Percentiles rank a stretch among this genome's conserved stretches.
These are phyloP conservation scores for Pseudoneurospora amorphoporcata DNA, from an alignment of 495 filamentous ascomycete species.

Conservation along the genomic window DNA sequence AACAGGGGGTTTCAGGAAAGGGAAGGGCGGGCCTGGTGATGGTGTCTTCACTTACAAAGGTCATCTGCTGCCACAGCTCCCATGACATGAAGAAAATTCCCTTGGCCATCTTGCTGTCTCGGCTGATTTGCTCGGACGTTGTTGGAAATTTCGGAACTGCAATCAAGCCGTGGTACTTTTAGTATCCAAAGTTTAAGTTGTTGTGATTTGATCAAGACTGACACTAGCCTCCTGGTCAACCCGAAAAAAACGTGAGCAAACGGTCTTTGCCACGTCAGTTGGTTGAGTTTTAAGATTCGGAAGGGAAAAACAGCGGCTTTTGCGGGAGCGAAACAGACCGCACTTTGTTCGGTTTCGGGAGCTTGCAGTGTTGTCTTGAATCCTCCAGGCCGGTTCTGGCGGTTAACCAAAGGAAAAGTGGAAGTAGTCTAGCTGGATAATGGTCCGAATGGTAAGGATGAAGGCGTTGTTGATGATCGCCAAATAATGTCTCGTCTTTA, in stretches of 20 bases:
- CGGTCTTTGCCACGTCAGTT: not conserved
- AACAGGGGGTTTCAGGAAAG: not conserved
- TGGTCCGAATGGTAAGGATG: not conserved
- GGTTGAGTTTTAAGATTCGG: not conserved
- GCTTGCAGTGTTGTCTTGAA: not conserved
- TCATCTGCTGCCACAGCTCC: slow-evolving; percentile 86
- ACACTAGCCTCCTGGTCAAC: not conserved
- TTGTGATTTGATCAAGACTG: not conserved
- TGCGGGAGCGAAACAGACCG: not conserved
- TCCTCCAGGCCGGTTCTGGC: not conserved
- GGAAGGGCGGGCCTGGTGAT: not conserved
- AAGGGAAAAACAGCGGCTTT: not conserved
- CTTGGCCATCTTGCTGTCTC: slow-evolving; percentile 11
- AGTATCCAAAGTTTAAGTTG: not conserved
- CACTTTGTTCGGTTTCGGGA: not conserved
- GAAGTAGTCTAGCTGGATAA: not conserved
- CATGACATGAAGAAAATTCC: slow-evolving; percentile 63
- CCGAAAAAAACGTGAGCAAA: not conserved
- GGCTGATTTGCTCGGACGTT: not conserved
- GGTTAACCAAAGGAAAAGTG: not conserved
- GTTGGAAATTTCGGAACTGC: not conserved
- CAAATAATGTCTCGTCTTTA: not conserved
- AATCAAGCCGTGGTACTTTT: not conserved
- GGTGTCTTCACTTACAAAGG: slow-evolving; percentile 54
- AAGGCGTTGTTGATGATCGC: not conserved